Base-by-base conservation (phyloP, 1,284 basidiomycete species). In the Fomitopsis schrenkii region DNA sequence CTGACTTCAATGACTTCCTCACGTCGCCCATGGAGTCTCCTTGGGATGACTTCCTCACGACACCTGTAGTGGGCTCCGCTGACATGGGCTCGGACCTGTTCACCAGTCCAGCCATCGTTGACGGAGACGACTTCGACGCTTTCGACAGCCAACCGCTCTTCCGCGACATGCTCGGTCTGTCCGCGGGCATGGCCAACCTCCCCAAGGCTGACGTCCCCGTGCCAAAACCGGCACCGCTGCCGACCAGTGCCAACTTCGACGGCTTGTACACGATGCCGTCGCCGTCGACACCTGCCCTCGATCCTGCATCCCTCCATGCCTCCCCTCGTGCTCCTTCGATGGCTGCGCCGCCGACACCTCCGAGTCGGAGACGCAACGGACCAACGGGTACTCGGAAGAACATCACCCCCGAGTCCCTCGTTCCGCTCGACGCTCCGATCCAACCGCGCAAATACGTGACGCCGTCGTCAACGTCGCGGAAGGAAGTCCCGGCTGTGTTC, bases 21-120 rank as follows among this genome's bases (percentile, higher is more conserved):
- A 82, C 81, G 8, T 83, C 80, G 35, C 81, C 81, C 1, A 71
- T 82, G 57, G 73, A 80, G 10, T 81, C 81, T n/a, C 85, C 86
- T 3, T 76, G 77, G 59, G 79, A 80, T 12, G 83, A 87, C 40
- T 79, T 84, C 70, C 80, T 89, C 62, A 80, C 75, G 5, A 88
- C 88, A 0, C 88, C 87, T 2, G 75, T 71, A 9, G 46, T 75
- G 48, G 73, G 66, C 5, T 75, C 76, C 22, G 66, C 82, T 53
- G 76, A 71, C 50, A 61, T 70, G 55, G 70, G 15, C n/a, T 65
- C 63, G 28, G 72, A 72, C 53, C 62, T 72, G 63, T 67, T 74
- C 53, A 77, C 76, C 63, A 70, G 75, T 22, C 76, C 78, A 14
- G 81, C 81, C 36, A 75, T 83, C 48, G 68, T 74, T 63, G 73